Conservation (phyloP, 371 early-diverging fungal genomes). For the Neoconidiobolus thromboides region DNA sequence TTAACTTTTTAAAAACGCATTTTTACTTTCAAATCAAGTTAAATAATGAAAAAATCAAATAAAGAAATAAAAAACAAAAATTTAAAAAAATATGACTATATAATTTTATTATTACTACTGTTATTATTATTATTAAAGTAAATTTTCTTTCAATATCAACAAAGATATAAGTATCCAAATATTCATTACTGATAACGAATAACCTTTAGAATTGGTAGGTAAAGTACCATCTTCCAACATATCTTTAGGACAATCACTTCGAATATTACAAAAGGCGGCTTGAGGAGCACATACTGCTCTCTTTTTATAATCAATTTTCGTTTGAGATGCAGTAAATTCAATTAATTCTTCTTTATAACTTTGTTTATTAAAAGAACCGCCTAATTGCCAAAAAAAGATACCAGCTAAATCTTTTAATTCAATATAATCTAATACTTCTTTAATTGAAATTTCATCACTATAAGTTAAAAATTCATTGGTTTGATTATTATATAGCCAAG, state of each 20-base stretch:
- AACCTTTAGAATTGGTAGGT: background rate
- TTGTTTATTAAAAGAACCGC: background rate
- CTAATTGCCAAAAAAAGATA: slow-evolving; percentile 3
- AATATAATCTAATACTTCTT: background rate
- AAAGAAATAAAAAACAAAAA: background rate
- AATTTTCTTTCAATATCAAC: background rate
- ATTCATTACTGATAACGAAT: background rate
- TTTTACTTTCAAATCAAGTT: background rate
- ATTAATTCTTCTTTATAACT: background rate
- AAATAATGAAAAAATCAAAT: background rate
- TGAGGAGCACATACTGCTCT: background rate
- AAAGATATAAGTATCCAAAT: background rate
- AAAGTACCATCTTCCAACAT: background rate
- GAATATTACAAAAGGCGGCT: background rate
- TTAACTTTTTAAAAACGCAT: background rate
- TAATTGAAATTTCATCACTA: background rate
- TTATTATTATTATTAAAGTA: background rate
- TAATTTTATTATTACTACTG: background rate
- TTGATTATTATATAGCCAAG: background rate
- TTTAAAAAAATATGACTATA: background rate
- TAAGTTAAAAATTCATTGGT: background rate
- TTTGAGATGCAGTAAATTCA: background rate
- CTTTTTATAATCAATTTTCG: background rate
- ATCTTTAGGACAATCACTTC: background rate
- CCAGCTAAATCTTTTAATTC: background rate